A percentile compares a stretch with the other conserved stretches of the same genome.
These are phyloP conservation scores for Vigna unguiculata DNA, from an alignment of 306 rosid species.

Conservation along the genomic window DNA sequence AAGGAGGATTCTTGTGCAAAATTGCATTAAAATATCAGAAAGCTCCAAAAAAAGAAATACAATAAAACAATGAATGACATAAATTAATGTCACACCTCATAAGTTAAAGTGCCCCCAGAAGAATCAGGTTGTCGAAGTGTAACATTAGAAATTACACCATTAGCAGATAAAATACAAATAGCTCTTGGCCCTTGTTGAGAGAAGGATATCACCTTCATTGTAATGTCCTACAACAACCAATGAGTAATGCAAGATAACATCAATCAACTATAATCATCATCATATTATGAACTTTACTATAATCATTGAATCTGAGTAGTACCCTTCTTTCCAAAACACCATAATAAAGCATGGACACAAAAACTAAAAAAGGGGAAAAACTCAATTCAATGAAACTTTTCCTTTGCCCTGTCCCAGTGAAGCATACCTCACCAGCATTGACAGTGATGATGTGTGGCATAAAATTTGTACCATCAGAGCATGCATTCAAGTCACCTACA, in stretches of 20 bases:
- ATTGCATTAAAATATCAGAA: conserved; percentile 27
- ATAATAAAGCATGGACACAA: background rate
- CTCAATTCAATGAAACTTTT: conserved; percentile 29
- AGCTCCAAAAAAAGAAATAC: background rate
- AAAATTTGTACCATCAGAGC: conserved; percentile 67
- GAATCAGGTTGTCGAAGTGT: conserved; percentile 84
- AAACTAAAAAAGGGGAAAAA: background rate
- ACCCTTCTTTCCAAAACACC: background rate
- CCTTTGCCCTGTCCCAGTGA: background rate
- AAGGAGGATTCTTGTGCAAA: background rate
- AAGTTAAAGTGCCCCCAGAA: conserved; percentile 72
- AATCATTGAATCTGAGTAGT: background rate
- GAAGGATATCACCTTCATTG: conserved; percentile 74
- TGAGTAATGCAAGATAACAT: conserved; percentile 32
- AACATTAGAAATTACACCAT: conserved; percentile 76
- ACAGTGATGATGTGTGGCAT: conserved; percentile 83
- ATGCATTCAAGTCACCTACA: conserved; percentile 66
- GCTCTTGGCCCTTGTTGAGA: conserved; percentile 91
- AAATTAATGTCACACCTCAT: conserved; percentile 64
- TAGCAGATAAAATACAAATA: conserved; percentile 80
- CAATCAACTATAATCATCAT: conserved; percentile 16
- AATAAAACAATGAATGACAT: conserved; percentile 27
- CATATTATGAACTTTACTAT: background rate
- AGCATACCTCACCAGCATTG: conserved; percentile 83
- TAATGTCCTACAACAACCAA: conserved; percentile 67